Conservation (phyloP, 305 asterid genomes). For the Striga hermonthica region DNA sequence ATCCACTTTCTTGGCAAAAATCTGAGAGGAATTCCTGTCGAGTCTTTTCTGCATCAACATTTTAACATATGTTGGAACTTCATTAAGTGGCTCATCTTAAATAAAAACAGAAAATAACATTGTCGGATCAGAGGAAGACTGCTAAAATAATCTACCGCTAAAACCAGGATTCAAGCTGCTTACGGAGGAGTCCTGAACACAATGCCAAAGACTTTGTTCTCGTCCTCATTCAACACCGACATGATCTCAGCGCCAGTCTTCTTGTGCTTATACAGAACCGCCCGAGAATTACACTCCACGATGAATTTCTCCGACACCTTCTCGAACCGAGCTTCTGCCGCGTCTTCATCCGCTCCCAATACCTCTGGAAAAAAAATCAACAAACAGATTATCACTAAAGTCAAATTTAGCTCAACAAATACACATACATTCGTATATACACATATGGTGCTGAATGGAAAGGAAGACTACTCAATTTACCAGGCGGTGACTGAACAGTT, state of each 20-base stretch:
- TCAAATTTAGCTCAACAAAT: slow-evolving; percentile 14
- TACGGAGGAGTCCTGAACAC: slow-evolving; percentile 97
- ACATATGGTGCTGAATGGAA: background rate
- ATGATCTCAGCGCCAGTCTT: no score
- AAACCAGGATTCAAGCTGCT: slow-evolving; percentile 35
- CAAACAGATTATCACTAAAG: background rate
- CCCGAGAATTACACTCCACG: no score
- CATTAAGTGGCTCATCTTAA: no score
- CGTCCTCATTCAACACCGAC: no score
- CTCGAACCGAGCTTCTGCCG: slow-evolving; percentile 93
- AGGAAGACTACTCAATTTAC: slow-evolving; percentile 2
- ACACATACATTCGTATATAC: no score
- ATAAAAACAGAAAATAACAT: slow-evolving; percentile 12
- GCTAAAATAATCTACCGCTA: background rate
- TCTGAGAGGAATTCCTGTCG: no score
- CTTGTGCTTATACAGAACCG: no score
- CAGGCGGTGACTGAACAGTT: no score
- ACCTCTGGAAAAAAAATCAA: slow-evolving; percentile 37
- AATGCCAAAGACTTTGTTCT: slow-evolving; percentile 88
- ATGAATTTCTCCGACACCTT: no score
- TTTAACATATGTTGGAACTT: no score
- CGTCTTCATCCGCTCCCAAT: slow-evolving; percentile 69
- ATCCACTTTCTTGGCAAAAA: slow-evolving; percentile 20
- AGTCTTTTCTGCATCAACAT: no score
- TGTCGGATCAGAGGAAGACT: slow-evolving; percentile 7